Conservation (phyloP, 2,329 filamentous ascomycete genomes). For the Phialemoniopsis sp. region DNA sequence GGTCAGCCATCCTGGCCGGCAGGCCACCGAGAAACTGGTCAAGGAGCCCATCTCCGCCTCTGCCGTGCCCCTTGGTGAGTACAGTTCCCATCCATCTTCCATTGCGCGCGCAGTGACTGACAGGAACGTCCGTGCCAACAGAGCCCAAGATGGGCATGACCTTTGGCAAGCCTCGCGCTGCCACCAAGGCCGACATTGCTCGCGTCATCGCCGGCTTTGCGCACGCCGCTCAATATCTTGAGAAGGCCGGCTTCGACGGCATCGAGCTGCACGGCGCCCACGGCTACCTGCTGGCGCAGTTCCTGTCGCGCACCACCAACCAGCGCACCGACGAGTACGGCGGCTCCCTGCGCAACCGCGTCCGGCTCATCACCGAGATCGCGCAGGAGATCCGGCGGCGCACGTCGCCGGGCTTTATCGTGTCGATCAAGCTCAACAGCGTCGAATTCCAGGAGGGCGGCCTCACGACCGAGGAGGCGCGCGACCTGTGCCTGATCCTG, state of each 20-base stretch:
- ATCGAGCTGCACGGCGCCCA: constrained; percentile 47
- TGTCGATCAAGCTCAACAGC: constrained; percentile 54
- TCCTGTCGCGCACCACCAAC: constrained; percentile 44
- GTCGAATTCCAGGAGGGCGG: constrained; percentile 52
- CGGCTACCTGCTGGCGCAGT: constrained; percentile 50
- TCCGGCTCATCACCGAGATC: constrained; percentile 40
- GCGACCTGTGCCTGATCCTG: constrained; percentile 38
- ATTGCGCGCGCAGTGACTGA: too few species aligned
- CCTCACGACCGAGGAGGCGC: constrained; percentile 45
- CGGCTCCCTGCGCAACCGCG: constrained; percentile 35
- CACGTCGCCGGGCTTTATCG: constrained; percentile 27
- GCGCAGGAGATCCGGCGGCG: constrained; percentile 23
- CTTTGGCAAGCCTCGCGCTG: constrained; percentile 46
- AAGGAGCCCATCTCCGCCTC: constrained; percentile 29
- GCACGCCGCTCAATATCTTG: constrained; percentile 55
- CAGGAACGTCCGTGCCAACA: too few species aligned
- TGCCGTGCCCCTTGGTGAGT: constrained; percentile 21
- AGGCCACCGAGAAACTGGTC: constrained; percentile 30
- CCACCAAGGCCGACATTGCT: constrained; percentile 49
- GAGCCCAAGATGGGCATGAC: constrained; percentile 13
- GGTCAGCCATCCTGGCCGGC: constrained; percentile 59
- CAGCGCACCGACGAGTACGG: constrained; percentile 47
- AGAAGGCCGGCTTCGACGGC: constrained; percentile 57
- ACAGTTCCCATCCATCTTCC: too few species aligned
- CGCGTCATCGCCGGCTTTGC: constrained; percentile 57